Percentiles rank a stretch among this genome's conserved stretches.
Evolutionary conservation across 2,329 filamentous ascomycete genomes (phyloP).

Genomic region (Juglanconis juglandina): DNA sequence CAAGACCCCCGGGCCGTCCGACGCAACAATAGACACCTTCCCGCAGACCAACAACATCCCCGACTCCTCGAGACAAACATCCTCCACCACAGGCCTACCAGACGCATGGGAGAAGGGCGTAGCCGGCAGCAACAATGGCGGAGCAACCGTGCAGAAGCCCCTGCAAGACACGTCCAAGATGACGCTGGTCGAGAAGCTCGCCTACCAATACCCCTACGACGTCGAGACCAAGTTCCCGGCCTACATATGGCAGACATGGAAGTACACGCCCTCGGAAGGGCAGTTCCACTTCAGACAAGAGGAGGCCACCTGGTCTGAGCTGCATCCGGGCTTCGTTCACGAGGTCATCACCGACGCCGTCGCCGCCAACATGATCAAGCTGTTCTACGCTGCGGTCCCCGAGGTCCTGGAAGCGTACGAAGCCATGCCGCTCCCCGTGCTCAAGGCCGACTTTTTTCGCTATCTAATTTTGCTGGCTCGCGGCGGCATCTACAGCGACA

Average conservation of each 20-base stretch:
- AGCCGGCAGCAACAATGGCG: conserved; percentile 13
- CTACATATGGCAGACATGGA: conserved; percentile 99
- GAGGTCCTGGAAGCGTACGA: conserved; percentile 76
- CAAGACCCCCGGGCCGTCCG: conserved; percentile 25
- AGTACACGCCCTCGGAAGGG: conserved; percentile 71
- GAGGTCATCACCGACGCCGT: conserved; percentile 94
- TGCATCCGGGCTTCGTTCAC: conserved; percentile 89
- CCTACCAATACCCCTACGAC: conserved; percentile 93
- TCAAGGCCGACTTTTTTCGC: conserved; percentile 77
- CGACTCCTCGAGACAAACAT: conserved; percentile 22
- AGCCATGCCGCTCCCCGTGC: conserved; percentile 67
- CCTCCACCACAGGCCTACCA: conserved; percentile 19
- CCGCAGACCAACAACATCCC: conserved; percentile 21
- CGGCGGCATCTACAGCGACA: conserved; percentile 76
- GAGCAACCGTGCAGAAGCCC: conserved; percentile 48
- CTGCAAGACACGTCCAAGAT: conserved; percentile 69
- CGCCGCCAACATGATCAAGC: conserved; percentile 73
- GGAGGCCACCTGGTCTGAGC: conserved; percentile 84
- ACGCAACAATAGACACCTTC: conserved; percentile 31
- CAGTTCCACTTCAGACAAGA: conserved; percentile 78
- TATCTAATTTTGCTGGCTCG: conserved; percentile 65
- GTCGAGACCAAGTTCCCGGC: conserved; percentile 85
- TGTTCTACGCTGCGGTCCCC: conserved; percentile 81
- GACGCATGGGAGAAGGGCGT: conserved; percentile 14
- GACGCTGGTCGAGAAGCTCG: conserved; percentile 75